Percentiles rank a stretch among this genome's conserved stretches.
Conservation (phyloP, 2,329 filamentous ascomycete genomes). For the Dryadomyces quercus-mongolicae region DNA sequence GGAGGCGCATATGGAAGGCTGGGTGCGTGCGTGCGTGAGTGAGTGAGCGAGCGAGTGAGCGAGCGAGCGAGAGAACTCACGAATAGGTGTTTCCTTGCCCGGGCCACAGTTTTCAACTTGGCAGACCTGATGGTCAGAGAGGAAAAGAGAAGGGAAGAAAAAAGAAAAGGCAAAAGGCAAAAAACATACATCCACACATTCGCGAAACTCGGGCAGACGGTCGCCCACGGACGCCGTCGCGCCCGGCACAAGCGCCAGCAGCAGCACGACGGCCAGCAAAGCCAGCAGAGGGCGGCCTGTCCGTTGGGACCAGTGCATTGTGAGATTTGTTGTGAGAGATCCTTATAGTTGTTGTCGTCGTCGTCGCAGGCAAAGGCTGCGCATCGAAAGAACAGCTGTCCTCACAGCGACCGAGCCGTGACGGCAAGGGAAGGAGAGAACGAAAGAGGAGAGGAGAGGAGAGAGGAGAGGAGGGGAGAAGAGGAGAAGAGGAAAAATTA, state of each 20-base stretch:
- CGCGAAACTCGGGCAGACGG: slow-evolving; percentile 70
- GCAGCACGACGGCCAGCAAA: slow-evolving; percentile 6
- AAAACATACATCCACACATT: slow-evolving; percentile 65
- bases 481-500: background rate
- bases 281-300: background rate
- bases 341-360: no score
- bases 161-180: background rate
- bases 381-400: background rate
- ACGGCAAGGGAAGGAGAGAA: background rate
- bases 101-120: slow-evolving; percentile 64
- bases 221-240: slow-evolving; percentile 69
- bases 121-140: slow-evolving; percentile 50
- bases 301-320: background rate
- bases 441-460: background rate
- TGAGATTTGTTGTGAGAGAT: no score
- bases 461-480: background rate
- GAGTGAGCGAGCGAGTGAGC: background rate
- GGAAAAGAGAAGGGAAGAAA: background rate
- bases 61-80: slow-evolving; percentile 37
- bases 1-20: slow-evolving; percentile 76
- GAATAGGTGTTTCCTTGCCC: slow-evolving; percentile 50
- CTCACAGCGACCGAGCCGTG: no score
- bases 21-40: no score
- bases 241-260: slow-evolving; percentile 25
- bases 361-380: background rate